Evolutionary conservation across 2,329 filamentous ascomycete species (phyloP).

Genomic region (Aureobasidium sp.): DNA sequence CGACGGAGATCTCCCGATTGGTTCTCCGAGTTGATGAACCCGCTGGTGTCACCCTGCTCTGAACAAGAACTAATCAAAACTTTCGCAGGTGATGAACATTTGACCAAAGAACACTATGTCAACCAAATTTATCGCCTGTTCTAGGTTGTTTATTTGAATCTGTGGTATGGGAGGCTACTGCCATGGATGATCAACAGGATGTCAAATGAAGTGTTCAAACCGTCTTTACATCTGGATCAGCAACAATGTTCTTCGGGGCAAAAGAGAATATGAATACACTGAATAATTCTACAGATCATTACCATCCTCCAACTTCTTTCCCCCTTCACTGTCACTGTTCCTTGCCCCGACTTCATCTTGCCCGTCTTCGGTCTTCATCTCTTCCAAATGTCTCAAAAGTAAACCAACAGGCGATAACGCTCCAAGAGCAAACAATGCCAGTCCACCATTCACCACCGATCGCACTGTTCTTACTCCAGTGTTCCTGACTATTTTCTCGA

Average conservation of each 20-base stretch:
- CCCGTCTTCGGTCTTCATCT: background rate
- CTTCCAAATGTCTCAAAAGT: background rate
- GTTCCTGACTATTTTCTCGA: background rate
- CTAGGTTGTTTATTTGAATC: too few relatives aligned
- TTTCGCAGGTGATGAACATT: background rate
- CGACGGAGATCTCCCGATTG: constrained; percentile 1
- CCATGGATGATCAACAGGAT: too few relatives aligned
- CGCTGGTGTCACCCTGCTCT: background rate
- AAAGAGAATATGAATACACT: background rate
- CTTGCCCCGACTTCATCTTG: background rate
- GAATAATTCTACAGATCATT: background rate
- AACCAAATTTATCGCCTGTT: background rate
- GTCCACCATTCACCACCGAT: background rate
- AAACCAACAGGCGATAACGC: constrained; percentile 2
- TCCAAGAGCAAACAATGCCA: background rate
- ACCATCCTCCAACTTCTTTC: background rate
- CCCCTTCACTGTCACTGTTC: background rate
- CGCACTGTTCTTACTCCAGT: background rate
- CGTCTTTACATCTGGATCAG: background rate
- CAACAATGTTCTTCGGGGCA: background rate
- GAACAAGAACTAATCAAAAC: background rate
- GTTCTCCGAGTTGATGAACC: background rate
- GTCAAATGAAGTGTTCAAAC: background rate
- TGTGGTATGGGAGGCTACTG: too few relatives aligned
- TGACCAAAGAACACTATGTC: background rate